Base-by-base conservation (phyloP, 2,329 filamentous ascomycete species). In the Colletotrichum salicis region DNA sequence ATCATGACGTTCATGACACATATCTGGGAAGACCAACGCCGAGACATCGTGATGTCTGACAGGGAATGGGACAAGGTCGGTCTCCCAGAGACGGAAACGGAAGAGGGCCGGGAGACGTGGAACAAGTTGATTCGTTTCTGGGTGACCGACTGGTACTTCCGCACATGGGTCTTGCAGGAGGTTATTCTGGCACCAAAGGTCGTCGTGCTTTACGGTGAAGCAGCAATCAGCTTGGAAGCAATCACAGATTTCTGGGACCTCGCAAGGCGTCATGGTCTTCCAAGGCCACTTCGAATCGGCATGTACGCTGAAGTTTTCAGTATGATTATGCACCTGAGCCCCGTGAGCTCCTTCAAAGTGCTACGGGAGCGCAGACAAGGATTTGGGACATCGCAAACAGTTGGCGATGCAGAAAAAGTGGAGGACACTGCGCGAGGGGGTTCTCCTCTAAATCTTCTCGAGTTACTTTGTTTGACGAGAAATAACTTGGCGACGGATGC, bases 151-250 rank as follows among this genome's bases (percentile, higher is more conserved):
- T 70, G 67, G 67, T 70, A 66, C 37, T 66, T 70, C 48, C 62
- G 67, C 2, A 70, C 67, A 1, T 70, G 67, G 67, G 62, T 70
- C 24, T 62, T 70, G n/a, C 67, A 70, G n/a, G 67, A 66, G 10
- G 67, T 70, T 15, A 33, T 66, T 3, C 48, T 70, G 5, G 52
- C 62, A 15, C n/a, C 29, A 15, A 70, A 66, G 27, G 62, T 70
- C 4, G 63, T 70, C 5, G 48, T 70, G 4, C 22, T 70, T 1
- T 66, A 66, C 6, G 62, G 45, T 2, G 11, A 35, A 4, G 60
- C 56, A 10, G 67, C 62, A 2, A 61, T 70, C 33, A 70, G 56
- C 19, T n/a, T 70, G 4, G 62, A 66, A 6, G 67, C 67, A 4
- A 48, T 70, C 33, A 66, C 35, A 11, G 56, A 66, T 5, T 70